A percentile compares a stretch with the other conserved stretches of the same genome.
phyloP scores from a whole-genome alignment of 2,329 filamentous ascomycete species.

The Cladophialophora immunda region DNA sequence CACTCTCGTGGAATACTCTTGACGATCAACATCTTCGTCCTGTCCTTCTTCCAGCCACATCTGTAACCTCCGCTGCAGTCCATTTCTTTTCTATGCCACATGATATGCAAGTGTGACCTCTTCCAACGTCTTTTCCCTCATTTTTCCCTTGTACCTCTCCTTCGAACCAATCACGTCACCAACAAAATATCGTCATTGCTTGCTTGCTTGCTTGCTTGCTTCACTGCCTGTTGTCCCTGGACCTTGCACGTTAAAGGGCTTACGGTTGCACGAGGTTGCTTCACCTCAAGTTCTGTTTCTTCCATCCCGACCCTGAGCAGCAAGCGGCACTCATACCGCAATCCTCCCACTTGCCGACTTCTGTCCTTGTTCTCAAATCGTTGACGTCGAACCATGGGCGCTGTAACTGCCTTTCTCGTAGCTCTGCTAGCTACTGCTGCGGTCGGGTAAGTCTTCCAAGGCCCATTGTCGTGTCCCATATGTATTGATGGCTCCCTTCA shows the following conservation, averaged over 20 bases:
- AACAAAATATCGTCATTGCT: conserved; percentile 11
- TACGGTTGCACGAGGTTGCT: conserved; percentile 7
- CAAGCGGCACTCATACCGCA: background rate
- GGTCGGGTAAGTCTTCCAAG: conserved; percentile 30
- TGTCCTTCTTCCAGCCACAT: background rate
- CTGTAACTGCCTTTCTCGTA: conserved; percentile 29
- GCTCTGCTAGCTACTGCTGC: conserved; percentile 30
- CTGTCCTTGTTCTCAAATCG: background rate
- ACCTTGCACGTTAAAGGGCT: background rate
- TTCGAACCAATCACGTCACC: background rate
- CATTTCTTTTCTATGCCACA: conserved; percentile 20
- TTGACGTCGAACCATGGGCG: conserved; percentile 23
- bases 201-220: conserved; percentile 9
- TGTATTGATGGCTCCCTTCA: conserved; percentile 17
- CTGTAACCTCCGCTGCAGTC: background rate
- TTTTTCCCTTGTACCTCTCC: conserved; percentile 1
- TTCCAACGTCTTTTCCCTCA: conserved; percentile 8
- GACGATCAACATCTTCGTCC: background rate
- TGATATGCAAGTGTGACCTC: conserved; percentile 15
- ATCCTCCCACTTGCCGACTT: background rate
- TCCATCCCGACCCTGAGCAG: background rate
- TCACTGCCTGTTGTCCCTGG: background rate
- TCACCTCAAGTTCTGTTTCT: conserved; percentile 12
- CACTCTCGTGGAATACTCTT: conserved; percentile 1
- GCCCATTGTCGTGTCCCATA: too few relatives aligned